Evolutionary conservation across 768 basidiomycete genomes (phyloP), one percentile per base, ranked within the genome.

Genomic region (Dacryopinax primogenitus): DNA sequence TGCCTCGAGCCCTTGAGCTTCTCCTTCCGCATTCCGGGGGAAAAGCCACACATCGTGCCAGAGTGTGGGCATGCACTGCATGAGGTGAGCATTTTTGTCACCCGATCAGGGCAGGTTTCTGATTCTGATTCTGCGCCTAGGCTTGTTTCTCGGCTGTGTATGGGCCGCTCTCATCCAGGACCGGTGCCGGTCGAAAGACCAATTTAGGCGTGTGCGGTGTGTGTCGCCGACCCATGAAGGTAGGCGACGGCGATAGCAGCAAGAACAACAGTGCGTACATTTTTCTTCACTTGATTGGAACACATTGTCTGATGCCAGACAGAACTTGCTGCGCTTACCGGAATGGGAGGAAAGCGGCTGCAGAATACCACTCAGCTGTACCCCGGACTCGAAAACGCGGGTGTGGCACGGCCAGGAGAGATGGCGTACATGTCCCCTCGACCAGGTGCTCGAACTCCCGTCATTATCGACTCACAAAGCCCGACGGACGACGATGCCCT

Each of bases 41-140:
- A 99, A 79, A 97, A 94, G 73, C 92, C 95, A 7, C 94, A 97
- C 73, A 88, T 99, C 68, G 88, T 96, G 51, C 95, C 96, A 33
- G 91, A 94, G 73, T 99, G 96, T 70, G 94, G 96, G 36, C 96
- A 99, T 78, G 88, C 92, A 35, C 84, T 99, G n/a, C 96, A 97
- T 77, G 87, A 93, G 80, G 92, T 87, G 65, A 68, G 78, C 73
- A 33, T 47, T 36, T 32, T 34, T 28, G 33, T 68, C 63, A 66
- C 64, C 16, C 41, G 30, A 3, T 30, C 13, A 11, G 44, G 30
- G 18, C 7, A 21, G 32, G 67, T 67, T 64, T 66, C 63, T 65
- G 62, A 35, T 65, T 66, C 23, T 0, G 33, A 35, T 65, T 66
- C 23, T 0, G 33, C 44, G n/a, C 41, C 18, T 63, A 95, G 89